Base-by-base conservation (phyloP, 2,329 filamentous ascomycete species). In the Botrytis medusae region DNA sequence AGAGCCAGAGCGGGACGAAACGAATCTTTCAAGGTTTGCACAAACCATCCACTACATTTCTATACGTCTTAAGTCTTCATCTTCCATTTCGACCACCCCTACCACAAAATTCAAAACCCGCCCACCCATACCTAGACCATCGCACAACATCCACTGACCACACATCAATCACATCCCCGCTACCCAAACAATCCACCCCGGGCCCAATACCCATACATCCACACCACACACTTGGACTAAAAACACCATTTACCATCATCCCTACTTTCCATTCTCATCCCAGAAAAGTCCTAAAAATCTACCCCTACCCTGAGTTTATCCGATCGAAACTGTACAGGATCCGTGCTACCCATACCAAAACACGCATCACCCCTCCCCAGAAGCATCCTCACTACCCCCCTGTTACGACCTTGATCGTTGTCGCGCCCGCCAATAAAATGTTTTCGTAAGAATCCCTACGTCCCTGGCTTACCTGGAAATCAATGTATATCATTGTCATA, bases 401-500 rank as follows among this genome's bases (percentile, higher is more conserved):
- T 73, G 71, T 60, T 72, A 62, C 10, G 68, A 61, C 64, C 72
- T 54, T 73, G 72, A 73, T 73, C 72, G 72, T 64, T 71, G 68
- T 59, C 57, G 46, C 69, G 60, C 48, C 60, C 67, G 60, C 72
- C 67, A 73, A 71, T 73, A 73, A 71, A 37, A 69, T 57, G 71
- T 73, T 73, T 73, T 73, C 71, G 64, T 73, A 54, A 62, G 64
- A 46, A 71, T 69, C 72, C 72, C 72, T 63, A 54, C 46, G 37
- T 59, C 40, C 61, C 60, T 64, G 59, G 59, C 60, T 54, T 59
- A 73, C 64, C 57, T 68, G 61, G 61, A 71, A 57, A 59, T 54
- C 62, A 70, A 72, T 69, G 63, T 72, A 72, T 72, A 72, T 72
- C 65, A 69, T 62, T 73, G 71, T 73, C 71, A 69, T 73, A 73